Conservation (phyloP, 2,329 filamentous ascomycete genomes). For the Epicoccum sorghinum region DNA sequence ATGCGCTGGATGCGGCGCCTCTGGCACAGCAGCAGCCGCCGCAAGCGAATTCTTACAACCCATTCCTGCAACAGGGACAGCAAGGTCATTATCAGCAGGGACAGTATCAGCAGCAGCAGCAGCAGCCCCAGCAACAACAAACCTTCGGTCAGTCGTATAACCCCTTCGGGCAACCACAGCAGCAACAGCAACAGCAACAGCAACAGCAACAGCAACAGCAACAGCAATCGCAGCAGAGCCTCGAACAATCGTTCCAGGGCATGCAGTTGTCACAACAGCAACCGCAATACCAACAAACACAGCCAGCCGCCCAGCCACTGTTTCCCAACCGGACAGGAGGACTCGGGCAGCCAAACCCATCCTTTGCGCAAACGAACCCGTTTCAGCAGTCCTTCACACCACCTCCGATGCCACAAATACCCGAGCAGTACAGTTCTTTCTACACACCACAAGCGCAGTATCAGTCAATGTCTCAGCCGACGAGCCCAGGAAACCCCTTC, state of each 20-base stretch:
- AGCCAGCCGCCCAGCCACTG: constrained; percentile 51
- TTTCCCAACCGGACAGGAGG: constrained; percentile 80
- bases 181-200: constrained; percentile 23
- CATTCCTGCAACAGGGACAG: constrained; percentile 3
- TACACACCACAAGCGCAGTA: constrained; percentile 40
- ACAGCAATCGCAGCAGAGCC: constrained; percentile 37
- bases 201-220: constrained; percentile 20
- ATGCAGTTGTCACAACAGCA: constrained; percentile 66
- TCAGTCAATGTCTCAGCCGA: constrained; percentile 50
- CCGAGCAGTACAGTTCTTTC: constrained; percentile 46
- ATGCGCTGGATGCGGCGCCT: constrained; percentile 47
- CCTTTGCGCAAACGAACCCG: constrained; percentile 47
- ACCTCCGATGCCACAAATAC: constrained; percentile 50
- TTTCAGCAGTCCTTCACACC: constrained; percentile 50
- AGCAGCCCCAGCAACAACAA: constrained; percentile 29
- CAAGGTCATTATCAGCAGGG: constrained; percentile 28
- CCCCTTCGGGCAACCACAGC: constrained; percentile 5
- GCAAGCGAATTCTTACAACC: neutral
- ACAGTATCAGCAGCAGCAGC: constrained; percentile 33
- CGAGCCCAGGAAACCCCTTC: constrained; percentile 51
- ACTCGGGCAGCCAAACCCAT: constrained; percentile 49
- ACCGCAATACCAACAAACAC: constrained; percentile 49
- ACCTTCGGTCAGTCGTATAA: neutral
- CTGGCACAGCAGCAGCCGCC: constrained; percentile 36
- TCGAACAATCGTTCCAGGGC: constrained; percentile 76